These are phyloP conservation scores for Diaporthe capsici DNA, from an alignment of 2,329 filamentous ascomycete species.

Conservation along the genomic window DNA sequence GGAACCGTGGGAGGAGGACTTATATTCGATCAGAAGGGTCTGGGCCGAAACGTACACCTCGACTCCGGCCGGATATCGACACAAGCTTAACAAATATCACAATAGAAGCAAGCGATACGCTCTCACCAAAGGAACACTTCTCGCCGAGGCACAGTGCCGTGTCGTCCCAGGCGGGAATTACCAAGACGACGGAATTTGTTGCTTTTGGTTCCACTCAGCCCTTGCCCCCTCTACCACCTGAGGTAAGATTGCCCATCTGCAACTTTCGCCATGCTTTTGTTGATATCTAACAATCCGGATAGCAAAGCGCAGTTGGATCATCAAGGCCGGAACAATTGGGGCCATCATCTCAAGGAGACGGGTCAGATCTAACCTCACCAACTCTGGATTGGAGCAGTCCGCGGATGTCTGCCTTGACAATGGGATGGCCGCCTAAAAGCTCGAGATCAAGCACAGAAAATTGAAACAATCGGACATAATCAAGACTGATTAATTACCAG, in stretches of 20 bases:
- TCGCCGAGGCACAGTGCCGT: neutral
- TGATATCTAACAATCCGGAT: neutral
- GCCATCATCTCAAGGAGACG: neutral
- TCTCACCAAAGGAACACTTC: neutral
- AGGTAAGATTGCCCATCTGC: neutral
- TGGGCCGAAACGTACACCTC: neutral
- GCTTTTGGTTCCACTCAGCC: neutral
- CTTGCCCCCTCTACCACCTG: neutral
- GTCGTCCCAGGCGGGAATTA: neutral
- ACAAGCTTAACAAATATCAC: conserved; percentile 5
- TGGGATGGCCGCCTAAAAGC: conserved; percentile 7
- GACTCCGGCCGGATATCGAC: neutral
- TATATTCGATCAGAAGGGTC: conserved; percentile 18
- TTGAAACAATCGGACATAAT: neutral
- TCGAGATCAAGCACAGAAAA: neutral
- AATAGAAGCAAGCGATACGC: neutral
- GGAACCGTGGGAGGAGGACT: conserved; percentile 22
- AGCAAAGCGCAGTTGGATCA: neutral
- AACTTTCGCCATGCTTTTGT: too few species aligned
- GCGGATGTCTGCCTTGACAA: neutral
- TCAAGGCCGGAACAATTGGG: neutral
- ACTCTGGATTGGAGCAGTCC: neutral
- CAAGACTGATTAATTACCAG: neutral
- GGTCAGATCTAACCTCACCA: neutral
- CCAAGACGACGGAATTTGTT: conserved; percentile 18